phyloP scores from a whole-genome alignment of 2,329 filamentous ascomycete genomes.

The Aspergillus unguis region DNA sequence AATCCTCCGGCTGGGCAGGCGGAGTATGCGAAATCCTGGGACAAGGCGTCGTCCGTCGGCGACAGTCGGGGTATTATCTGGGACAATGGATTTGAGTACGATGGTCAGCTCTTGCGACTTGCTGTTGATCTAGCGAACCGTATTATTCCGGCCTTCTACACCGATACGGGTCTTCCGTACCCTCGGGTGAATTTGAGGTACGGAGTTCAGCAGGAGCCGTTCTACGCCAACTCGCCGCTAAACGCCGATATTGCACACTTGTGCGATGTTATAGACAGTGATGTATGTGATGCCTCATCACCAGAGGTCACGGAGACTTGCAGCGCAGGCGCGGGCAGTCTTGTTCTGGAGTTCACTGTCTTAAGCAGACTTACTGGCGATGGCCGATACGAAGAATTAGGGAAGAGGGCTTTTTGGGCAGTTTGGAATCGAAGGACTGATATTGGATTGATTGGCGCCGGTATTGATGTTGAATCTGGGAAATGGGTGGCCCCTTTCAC shows the following conservation, averaged over 20 bases:
- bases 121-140: slow-evolving; percentile 81
- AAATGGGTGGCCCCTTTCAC: slow-evolving; percentile 84
- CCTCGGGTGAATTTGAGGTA: slow-evolving; percentile 87
- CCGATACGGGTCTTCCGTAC: slow-evolving; percentile 86
- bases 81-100: slow-evolving; percentile 75
- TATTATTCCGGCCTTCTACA: slow-evolving; percentile 87
- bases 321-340: slow-evolving; percentile 90
- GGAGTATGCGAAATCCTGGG: slow-evolving; percentile 41
- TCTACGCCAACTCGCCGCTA: slow-evolving; percentile 82
- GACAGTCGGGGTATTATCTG: slow-evolving; percentile 56
- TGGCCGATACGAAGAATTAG: slow-evolving; percentile 79
- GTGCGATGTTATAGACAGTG: slow-evolving; percentile 41
- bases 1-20: slow-evolving; percentile 46
- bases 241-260: slow-evolving; percentile 47
- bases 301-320: slow-evolving; percentile 91
- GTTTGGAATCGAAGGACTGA: slow-evolving; percentile 87
- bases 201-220: slow-evolving; percentile 67
- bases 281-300: slow-evolving; percentile 22
- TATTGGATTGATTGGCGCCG: slow-evolving; percentile 83
- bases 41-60: slow-evolving; percentile 30
- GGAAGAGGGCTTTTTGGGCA: slow-evolving; percentile 92
- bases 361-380: slow-evolving; percentile 86
- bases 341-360: slow-evolving; percentile 89
- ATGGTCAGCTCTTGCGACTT: slow-evolving; percentile 86
- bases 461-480: slow-evolving; percentile 87